These are phyloP conservation scores for Zea mays DNA, from an alignment of 176 grass and related monocot genomes.

Conservation along the genomic window Zm-B73-REFERENCE-NAM-5.0 NC_050098.1:134443501-134444000, in stretches of 20 bases:
- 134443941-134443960: slow-evolving; percentile 69
- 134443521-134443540: not conserved
- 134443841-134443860: slow-evolving; percentile 42
- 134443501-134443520: no score
- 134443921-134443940: slow-evolving; percentile 10
- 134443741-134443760: slow-evolving; percentile 18
- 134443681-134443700: not conserved
- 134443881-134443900: not conserved
- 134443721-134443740: slow-evolving; percentile 11
- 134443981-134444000: slow-evolving; percentile 93
- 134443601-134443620: slow-evolving; percentile 3
- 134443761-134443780: slow-evolving; percentile 39
- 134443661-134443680: not conserved
- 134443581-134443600: not conserved
- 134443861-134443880: slow-evolving; percentile 44
- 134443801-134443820: slow-evolving; percentile 37
- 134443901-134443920: not conserved
- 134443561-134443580: slow-evolving; percentile 24
- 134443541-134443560: not conserved
- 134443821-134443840: slow-evolving; percentile 31
- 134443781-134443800: slow-evolving; percentile 39
- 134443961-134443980: slow-evolving; percentile 83
- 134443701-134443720: not conserved
- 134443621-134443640: slow-evolving; percentile 38
- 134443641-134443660: not conserved